Evolutionary conservation across 257 asterid species (phyloP).

Genomic region (Lithospermum erythrorhizon): DNA sequence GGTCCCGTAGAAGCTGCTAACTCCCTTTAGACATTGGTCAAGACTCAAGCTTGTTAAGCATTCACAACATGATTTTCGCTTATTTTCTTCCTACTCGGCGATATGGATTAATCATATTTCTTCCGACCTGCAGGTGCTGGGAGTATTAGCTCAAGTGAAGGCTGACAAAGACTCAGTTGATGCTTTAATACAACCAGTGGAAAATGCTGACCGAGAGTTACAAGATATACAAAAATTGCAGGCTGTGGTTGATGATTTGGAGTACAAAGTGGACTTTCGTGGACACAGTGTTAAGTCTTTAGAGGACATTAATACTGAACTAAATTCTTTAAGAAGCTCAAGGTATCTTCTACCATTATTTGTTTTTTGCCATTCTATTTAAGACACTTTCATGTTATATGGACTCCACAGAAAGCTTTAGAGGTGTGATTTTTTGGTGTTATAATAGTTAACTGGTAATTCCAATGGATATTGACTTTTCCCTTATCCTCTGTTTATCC

Average conservation of each 20-base stretch:
- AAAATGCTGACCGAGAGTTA: conserved; percentile 67
- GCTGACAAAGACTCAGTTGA: conserved; percentile 79
- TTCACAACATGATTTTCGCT: background rate
- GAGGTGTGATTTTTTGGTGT: background rate
- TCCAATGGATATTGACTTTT: conserved; percentile 3
- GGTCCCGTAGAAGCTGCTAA: background rate
- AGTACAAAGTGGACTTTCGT: conserved; percentile 63
- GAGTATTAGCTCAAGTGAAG: conserved; percentile 81
- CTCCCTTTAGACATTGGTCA: background rate
- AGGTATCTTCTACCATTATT: conserved; percentile 31
- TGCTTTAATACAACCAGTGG: conserved; percentile 68
- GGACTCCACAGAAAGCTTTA: background rate
- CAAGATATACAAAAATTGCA: conserved; percentile 66
- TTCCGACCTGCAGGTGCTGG: conserved; percentile 47
- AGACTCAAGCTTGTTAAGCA: background rate
- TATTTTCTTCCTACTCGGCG: background rate
- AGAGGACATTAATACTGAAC: conserved; percentile 54
- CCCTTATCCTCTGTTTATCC: background rate
- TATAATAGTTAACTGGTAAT: background rate
- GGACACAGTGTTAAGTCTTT: conserved; percentile 64
- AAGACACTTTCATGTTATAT: background rate
- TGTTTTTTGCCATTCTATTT: conserved; percentile 1
- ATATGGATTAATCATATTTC: background rate
- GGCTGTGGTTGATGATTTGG: conserved; percentile 58
- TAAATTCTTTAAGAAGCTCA: conserved; percentile 42